Evolutionary conservation across 1,284 basidiomycete genomes (phyloP), one percentile per base, ranked within the genome.

Genomic region (Ceratorhiza oryzae-sativae): DNA sequence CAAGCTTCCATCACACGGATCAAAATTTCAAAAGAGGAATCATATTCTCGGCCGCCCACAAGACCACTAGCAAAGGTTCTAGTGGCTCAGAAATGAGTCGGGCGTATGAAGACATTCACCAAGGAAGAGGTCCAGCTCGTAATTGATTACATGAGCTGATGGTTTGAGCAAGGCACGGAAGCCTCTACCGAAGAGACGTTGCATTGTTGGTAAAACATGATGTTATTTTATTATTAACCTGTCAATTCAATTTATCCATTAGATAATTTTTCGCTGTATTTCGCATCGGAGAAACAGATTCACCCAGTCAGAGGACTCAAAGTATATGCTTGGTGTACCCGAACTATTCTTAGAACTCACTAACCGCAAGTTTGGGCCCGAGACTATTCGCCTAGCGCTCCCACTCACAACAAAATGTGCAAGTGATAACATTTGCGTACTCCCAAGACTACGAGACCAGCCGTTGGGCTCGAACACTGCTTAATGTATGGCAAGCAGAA

Each of bases 121-220:
- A n/a, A 70, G n/a, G 67, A 59, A 27, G 67, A 70, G 23, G 67
- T 59, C 12, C 67, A 59, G 45, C 59, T 46, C 32, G 42, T 70
- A 4, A 45, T 70, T 13, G 67, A 59, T 59, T 70, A 70, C 42
- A 70, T 70, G 67, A 70, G 59, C 45, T 70, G 67, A 55, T 41
- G n/a, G 3, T 70, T 70, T 20, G 30, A 41, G 8, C 53, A 59
- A 18, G 30, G 39, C 20, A 25, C n/a, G 39, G 18, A 20, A 6
- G 67, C 67, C 2, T 56, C 67, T 25, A 59, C 67, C 5, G 41
- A 27, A 23, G 67, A 70, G 55, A 70, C 20, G 59, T 70, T 46
- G 67, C 67, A 32, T 27, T n/a, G 3, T 45, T 58, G 39, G 67
- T 70, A 30, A 58, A 39, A 18, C 18, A 42, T 46, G 1, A 12